Evolutionary conservation across 768 basidiomycete genomes (phyloP), one percentile per base, ranked within the genome.

Genomic region (Leccinum subtestaceum): DNA sequence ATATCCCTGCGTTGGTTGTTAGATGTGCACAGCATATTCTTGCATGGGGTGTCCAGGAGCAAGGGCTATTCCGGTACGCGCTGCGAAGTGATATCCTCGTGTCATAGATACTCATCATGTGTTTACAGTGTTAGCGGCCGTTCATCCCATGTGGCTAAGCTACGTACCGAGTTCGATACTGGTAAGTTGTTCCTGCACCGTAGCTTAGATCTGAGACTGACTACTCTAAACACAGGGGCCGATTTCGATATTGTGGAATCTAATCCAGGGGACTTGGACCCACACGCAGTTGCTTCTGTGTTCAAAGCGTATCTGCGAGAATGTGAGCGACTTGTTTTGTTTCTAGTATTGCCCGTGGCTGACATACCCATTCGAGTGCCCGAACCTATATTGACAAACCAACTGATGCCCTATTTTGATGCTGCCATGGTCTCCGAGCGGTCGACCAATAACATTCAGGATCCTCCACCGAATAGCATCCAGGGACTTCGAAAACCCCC

Each of bases 231-330:
- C 40, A 43, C 66, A 88, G 93, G 94, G 58, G 89, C 88, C 53
- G 95, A 98, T 75, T 93, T 88, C 66, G 88, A 94, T 68, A 83
- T 98, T 76, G 75, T 80, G 43, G 83, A 84, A 61, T 89, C 87
- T 62, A 81, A 82, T 52, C 94, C 93, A 25, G 85, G 89, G 8
- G 94, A 98, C 67, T 75, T 98, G 36, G 95, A 98, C 69, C 95
- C 95, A 50, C 94, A 98, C 72, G 92, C 93, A 1, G 95, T 98
- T 7, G 87, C 95, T 19, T 91, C 92, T 25, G 77, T 96, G 31
- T 97, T 96, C 77, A 97, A 96, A 73, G 88, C 92, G 1, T 98
- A 86, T 71, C 78, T 98, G 46, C 88, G 95, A 57, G 94, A 97
- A 81, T 77, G 95, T 96, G 75, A 78, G 95, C 81, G 48, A 9